These are phyloP conservation scores for Heterobasidion irregulare DNA, from an alignment of 1,284 basidiomycete genomes.

Conservation along the genomic window DNA sequence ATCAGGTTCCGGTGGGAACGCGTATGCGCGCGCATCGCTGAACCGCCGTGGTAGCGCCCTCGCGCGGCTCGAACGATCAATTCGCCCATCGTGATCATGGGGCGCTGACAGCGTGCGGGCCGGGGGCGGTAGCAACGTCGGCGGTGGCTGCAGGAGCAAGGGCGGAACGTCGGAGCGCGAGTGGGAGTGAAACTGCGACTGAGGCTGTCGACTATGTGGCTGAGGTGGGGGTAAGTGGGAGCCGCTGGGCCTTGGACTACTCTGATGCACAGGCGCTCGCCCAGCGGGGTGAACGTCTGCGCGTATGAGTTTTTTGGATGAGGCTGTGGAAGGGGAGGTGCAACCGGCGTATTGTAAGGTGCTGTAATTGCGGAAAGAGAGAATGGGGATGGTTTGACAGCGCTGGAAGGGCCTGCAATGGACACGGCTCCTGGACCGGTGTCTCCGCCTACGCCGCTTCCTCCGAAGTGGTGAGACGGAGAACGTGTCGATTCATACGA, in stretches of 20 bases:
- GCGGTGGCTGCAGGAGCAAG: background rate
- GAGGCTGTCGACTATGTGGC: too few relatives aligned
- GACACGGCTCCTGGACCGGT: constrained; percentile 3
- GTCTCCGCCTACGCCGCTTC: constrained; percentile 5
- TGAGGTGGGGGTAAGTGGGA: constrained; percentile 6
- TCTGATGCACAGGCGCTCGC: constrained; percentile 40
- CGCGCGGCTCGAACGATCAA: background rate
- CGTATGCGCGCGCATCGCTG: background rate
- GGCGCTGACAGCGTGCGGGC: background rate
- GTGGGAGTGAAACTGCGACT: background rate
- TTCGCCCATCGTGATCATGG: background rate
- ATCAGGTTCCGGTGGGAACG: background rate
- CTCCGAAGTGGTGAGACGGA: background rate
- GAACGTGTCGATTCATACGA: background rate
- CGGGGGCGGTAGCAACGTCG: background rate
- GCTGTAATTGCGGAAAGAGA: constrained; percentile 24
- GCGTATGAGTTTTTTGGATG: constrained; percentile 46
- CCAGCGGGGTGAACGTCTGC: constrained; percentile 41
- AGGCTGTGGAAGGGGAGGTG: background rate
- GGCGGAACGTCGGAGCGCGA: background rate
- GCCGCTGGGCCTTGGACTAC: constrained; percentile 22
- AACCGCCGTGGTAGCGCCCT: background rate
- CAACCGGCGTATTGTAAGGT: constrained; percentile 15
- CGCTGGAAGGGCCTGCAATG: constrained; percentile 3
- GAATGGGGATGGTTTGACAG: constrained; percentile 19